phyloP scores from a whole-genome alignment of 2,329 filamentous ascomycete species.

The Colletotrichum sp. region DNA sequence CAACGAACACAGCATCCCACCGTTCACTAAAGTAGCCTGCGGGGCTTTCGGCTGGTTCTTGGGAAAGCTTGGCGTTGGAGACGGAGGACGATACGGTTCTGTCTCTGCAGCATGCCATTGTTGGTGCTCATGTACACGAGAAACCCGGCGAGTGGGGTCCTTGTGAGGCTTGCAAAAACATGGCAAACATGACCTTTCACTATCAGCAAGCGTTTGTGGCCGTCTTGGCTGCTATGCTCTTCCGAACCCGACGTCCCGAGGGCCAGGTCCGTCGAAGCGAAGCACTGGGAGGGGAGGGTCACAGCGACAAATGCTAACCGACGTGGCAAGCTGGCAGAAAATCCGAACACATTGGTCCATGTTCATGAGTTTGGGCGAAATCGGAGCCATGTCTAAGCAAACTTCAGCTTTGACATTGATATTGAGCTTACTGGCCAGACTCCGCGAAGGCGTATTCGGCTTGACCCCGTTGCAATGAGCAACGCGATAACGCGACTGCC shows the following conservation, averaged over 20 bases:
- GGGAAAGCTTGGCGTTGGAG: conserved; percentile 16
- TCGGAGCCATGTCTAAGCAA: neutral
- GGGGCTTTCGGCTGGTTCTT: neutral
- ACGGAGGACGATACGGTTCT: neutral
- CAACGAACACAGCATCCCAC: neutral
- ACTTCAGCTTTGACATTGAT: neutral
- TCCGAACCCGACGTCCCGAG: neutral
- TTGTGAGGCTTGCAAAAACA: neutral
- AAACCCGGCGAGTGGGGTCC: neutral
- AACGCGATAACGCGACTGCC: neutral
- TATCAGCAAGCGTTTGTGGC: neutral
- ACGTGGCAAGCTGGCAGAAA: neutral
- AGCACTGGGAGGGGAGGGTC: neutral
- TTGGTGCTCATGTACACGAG: neutral
- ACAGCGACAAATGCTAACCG: neutral
- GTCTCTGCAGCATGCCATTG: neutral
- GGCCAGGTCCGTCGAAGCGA: neutral
- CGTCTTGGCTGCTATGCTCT: neutral
- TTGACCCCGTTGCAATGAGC: neutral
- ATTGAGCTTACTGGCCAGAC: neutral
- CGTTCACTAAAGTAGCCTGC: conserved; percentile 8
- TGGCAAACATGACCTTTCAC: neutral
- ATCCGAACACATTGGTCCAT: neutral
- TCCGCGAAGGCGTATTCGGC: neutral
- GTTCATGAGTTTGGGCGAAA: neutral